Evolutionary conservation across 257 asterid species (phyloP), one percentile per base, ranked within the genome.

Genomic region (Hygrophila difformis): DNA sequence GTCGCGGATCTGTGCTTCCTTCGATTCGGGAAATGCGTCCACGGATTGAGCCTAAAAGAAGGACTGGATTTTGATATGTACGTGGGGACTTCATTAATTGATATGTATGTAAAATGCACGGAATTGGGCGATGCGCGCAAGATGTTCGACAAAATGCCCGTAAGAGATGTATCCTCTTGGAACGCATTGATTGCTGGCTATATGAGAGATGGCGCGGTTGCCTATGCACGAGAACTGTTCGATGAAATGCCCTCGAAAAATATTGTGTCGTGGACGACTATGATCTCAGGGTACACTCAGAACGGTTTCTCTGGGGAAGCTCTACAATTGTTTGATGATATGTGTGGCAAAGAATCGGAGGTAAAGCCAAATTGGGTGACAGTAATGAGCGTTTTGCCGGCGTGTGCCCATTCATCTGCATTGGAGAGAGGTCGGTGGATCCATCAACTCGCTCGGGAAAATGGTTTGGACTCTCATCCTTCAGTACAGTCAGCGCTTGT

Each of bases 351-450:
- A 44, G 70, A 59, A 7, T 67, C 85, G 7, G 81, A 56, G 24
- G 77, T 77, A 70, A 72, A 65, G 66, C 94, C 96, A 21, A 86
- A 86, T 51, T 82, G 93, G 93, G 94, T 87, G 34, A 83, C 97
- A 0, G 35, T 87, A 21, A 80, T 80, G 78, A 87, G 97, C 34
- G 73, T 87, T 17, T 64, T 83, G 28, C 94, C 94, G 4, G 94
- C 93, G 0, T 83, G 93, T 36, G 84, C 68, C 2, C 78, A 67
- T 29, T 75, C 84, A 0, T 81, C 94, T 41, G 81, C 80, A 0
- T 69, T 87, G 4, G 77, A 79, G 15, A 72, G 71, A 0, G 94
- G 97, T 29, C 65, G 64, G 57, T 55, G 6, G 62, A 75, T 87
- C 31, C 97, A 87, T 63, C 26, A 16, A 12, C 66, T 51, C 29